A percentile compares a stretch with the other conserved stretches of the same genome.
These are phyloP conservation scores for Neocallimastix lanati DNA, from an alignment of 192 early-diverging fungal species.

Conservation along the genomic window DNA sequence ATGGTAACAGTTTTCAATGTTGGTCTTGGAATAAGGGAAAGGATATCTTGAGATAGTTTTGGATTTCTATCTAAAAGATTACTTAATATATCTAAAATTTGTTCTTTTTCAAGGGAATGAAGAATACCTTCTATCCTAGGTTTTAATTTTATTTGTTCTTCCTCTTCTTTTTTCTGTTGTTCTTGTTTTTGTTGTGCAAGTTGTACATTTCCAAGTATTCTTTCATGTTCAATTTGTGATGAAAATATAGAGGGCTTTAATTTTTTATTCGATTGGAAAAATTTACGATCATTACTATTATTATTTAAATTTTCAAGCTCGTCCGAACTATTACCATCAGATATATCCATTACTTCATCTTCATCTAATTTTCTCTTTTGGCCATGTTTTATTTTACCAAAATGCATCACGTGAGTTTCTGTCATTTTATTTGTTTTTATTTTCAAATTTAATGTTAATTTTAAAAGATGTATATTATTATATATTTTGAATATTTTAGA, in stretches of 20 bases:
- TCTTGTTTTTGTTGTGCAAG: background rate
- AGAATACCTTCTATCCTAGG: background rate
- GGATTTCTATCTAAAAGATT: constrained; percentile 57
- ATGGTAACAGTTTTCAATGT: constrained; percentile 54
- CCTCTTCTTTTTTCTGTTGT: background rate
- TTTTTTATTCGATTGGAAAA: background rate
- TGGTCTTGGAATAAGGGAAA: constrained; percentile 62
- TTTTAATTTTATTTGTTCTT: background rate
- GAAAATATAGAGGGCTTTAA: background rate
- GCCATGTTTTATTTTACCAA: background rate
- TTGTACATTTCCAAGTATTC: background rate
- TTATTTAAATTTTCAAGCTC: background rate
- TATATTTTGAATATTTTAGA: too few relatives aligned
- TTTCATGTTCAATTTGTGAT: background rate
- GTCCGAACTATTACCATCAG: background rate
- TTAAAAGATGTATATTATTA: too few relatives aligned
- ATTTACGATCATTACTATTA: background rate
- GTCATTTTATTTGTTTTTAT: too few relatives aligned
- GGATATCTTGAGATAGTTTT: constrained; percentile 41
- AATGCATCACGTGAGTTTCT: background rate
- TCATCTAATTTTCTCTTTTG: background rate
- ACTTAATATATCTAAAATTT: constrained; percentile 55
- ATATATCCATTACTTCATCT: background rate
- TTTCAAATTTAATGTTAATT: too few relatives aligned
- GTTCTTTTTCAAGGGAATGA: constrained; percentile 44